Evolutionary conservation across 257 asterid genomes (phyloP).

Genomic region (Misopates orontium): DNA sequence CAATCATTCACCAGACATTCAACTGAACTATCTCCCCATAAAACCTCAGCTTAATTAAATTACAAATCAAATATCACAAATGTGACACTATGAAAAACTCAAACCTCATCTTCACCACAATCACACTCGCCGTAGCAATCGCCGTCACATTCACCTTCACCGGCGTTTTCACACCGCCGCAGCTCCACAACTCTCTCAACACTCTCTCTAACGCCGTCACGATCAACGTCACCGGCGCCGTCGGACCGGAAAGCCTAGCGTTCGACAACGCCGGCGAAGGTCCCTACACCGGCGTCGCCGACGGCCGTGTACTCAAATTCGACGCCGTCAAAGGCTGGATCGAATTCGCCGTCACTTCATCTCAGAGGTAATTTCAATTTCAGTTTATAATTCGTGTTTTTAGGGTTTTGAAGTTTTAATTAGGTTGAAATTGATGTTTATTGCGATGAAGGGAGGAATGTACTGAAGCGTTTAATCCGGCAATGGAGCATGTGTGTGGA

Average conservation of each 20-base stretch:
- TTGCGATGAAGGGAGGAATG: slow-evolving; percentile 49
- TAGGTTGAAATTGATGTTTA: neutral
- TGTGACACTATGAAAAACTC: no score
- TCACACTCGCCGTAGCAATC: slow-evolving; percentile 41
- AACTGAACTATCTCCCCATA: no score
- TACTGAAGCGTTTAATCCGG: slow-evolving; percentile 52
- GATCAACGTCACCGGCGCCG: slow-evolving; percentile 46
- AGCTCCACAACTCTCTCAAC: slow-evolving; percentile 40
- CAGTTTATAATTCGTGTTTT: no score
- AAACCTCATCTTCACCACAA: slow-evolving; percentile 37
- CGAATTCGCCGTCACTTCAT: slow-evolving; percentile 66
- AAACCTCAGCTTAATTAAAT: no score
- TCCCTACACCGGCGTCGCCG: slow-evolving; percentile 81
- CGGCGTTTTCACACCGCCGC: slow-evolving; percentile 44
- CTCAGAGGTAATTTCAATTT: slow-evolving; percentile 42
- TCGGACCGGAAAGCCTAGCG: slow-evolving; percentile 72
- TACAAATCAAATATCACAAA: no score
- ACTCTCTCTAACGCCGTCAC: slow-evolving; percentile 41
- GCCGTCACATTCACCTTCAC: slow-evolving; percentile 40
- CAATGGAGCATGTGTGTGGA: slow-evolving; percentile 70
- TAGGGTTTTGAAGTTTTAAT: no score
- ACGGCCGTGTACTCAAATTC: slow-evolving; percentile 66
- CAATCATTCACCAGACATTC: no score
- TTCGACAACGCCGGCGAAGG: slow-evolving; percentile 67
- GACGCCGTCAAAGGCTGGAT: slow-evolving; percentile 41